These are phyloP conservation scores for Chlamydomonas reinhardtii DNA, from an alignment of 163 green algal species.

Conservation along the genomic window DNA sequence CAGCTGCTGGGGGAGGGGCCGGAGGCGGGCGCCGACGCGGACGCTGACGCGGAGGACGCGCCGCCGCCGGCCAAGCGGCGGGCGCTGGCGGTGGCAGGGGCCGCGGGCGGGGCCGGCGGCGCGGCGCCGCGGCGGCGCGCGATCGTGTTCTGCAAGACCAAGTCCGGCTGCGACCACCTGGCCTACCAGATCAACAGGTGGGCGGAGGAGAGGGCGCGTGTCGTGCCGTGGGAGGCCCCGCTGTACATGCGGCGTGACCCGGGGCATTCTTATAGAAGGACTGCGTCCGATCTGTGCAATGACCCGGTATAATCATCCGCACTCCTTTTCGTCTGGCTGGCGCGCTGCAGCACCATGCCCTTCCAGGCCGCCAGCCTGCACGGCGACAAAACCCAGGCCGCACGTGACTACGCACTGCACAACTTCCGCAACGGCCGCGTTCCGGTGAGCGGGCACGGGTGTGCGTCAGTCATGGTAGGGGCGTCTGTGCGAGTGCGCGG, in stretches of 20 bases:
- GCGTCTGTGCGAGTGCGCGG: no score
- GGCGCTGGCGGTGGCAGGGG: background rate
- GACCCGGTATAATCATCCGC: no score
- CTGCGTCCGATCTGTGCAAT: no score
- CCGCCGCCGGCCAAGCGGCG: no score
- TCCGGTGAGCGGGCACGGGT: background rate
- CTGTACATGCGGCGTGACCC: no score
- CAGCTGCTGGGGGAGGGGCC: conserved; percentile 48
- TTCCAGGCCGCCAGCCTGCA: conserved; percentile 85
- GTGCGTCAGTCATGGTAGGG: no score
- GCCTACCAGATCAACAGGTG: conserved; percentile 55
- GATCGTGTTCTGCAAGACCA: conserved; percentile 76
- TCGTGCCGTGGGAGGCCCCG: no score
- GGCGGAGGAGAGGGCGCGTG: background rate
- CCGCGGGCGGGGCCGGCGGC: background rate
- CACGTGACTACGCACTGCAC: conserved; percentile 91
- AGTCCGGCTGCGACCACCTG: conserved; percentile 77
- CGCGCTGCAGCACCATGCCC: conserved; percentile 52
- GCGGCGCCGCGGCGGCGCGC: conserved; percentile 60
- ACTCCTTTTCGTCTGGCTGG: no score
- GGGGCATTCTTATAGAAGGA: no score
- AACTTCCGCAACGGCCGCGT: conserved; percentile 73
- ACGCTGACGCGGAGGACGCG: no score
- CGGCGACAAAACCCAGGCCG: conserved; percentile 95
- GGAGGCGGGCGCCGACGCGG: no score